A percentile compares a stretch with the other conserved stretches of the same genome.
phyloP scores from a whole-genome alignment of 2,329 filamentous ascomycete species.

The Elsinoe arachidis region DNA sequence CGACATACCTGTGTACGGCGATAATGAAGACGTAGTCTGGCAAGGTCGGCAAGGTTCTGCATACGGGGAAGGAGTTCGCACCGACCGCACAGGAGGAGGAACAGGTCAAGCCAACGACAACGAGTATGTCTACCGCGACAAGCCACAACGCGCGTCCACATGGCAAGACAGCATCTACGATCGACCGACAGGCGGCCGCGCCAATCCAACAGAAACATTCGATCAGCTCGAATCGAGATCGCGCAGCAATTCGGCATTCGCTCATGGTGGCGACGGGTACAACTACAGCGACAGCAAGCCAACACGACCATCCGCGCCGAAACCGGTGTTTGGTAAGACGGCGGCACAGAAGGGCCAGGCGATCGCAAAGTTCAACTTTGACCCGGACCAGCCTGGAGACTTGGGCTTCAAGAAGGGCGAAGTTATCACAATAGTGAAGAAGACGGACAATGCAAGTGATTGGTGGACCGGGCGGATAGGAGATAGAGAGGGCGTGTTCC shows the following conservation, averaged over 20 bases:
- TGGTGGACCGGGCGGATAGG: conserved; percentile 97
- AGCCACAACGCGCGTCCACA: conserved; percentile 55
- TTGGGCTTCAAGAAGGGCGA: conserved; percentile 96
- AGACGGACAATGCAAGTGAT: conserved; percentile 86
- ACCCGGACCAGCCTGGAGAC: conserved; percentile 86
- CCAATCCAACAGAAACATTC: conserved; percentile 44
- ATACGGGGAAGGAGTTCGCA: conserved; percentile 57
- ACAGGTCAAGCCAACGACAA: conserved; percentile 24
- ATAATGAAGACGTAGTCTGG: conserved; percentile 80
- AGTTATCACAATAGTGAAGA: conserved; percentile 87
- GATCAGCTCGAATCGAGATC: conserved; percentile 32
- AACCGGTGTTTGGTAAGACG: conserved; percentile 65
- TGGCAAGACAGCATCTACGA: conserved; percentile 74
- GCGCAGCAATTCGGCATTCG: conserved; percentile 29
- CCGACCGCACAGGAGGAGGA: conserved; percentile 38
- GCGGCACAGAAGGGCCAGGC: conserved; percentile 62
- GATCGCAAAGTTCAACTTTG: conserved; percentile 85
- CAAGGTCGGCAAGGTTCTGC: conserved; percentile 63
- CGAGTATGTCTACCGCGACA: conserved; percentile 43
- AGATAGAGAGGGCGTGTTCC: conserved; percentile 81
- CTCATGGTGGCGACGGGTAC: conserved; percentile 38
- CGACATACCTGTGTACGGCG: conserved; percentile 74
- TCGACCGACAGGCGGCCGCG: conserved; percentile 34
- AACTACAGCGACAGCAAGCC: conserved; percentile 55
- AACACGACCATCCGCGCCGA: conserved; percentile 73